Evolutionary conservation across 163 green algal genomes (phyloP).

Genomic region (Volvox carteri): DNA sequence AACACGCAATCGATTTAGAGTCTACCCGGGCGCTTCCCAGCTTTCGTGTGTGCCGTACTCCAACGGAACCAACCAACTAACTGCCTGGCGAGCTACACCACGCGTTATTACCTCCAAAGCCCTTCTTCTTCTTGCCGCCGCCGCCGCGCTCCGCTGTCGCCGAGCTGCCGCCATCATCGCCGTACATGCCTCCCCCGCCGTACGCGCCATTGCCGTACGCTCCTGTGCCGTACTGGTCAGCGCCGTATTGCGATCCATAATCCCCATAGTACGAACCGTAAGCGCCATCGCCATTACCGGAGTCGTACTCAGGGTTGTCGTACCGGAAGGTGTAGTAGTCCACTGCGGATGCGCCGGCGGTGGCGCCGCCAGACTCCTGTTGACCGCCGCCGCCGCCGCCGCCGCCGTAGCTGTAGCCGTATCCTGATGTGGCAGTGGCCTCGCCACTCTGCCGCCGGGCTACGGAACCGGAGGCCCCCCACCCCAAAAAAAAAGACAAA

Average conservation of each 20-base stretch:
- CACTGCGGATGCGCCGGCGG: neutral
- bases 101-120: constrained; percentile 56
- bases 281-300: neutral
- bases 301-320: constrained; percentile 49
- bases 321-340: constrained; percentile 13
- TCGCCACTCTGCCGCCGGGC: neutral
- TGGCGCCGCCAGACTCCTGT: neutral
- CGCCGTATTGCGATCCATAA: constrained; percentile 26
- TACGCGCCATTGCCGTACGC: constrained; percentile 21
- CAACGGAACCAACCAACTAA: too few relatives aligned
- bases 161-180: constrained; percentile 13
- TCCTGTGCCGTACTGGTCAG: neutral
- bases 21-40: too few relatives aligned
- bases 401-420: constrained; percentile 16
- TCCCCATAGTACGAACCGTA: constrained; percentile 46
- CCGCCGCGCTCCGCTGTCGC: neutral
- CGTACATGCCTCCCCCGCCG: constrained; percentile 32
- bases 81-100: too few relatives aligned
- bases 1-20: too few relatives aligned
- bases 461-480: too few relatives aligned
- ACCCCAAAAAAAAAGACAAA: too few relatives aligned
- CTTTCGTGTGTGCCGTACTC: too few relatives aligned
- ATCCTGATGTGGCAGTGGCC: neutral
- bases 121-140: constrained; percentile 50
- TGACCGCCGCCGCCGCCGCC: neutral